phyloP scores from a whole-genome alignment of 164 flowering plant species.

The Protea cynaroides region DNA sequence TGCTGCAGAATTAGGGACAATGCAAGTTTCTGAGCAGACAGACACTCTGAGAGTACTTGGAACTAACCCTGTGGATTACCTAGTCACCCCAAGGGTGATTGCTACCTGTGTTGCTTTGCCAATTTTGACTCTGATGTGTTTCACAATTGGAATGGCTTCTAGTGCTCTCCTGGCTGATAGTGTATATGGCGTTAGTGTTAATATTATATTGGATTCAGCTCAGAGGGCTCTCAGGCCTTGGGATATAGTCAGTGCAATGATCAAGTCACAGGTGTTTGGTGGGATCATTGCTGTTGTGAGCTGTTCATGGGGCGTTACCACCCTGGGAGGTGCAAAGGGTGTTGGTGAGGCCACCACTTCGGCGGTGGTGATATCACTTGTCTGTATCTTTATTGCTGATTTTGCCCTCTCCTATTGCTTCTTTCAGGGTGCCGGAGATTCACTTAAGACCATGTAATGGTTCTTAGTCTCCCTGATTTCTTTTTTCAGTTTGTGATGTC shows the following conservation, averaged over 20 bases:
- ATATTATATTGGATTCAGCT: conserved; percentile 83
- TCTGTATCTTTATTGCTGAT: conserved; percentile 87
- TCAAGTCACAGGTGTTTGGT: conserved; percentile 84
- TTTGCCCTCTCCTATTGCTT: conserved; percentile 73
- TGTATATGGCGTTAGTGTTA: conserved; percentile 78
- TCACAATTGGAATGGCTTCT: conserved; percentile 77
- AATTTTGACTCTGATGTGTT: conserved; percentile 70
- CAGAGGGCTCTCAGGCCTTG: conserved; percentile 71
- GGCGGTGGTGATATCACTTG: conserved; percentile 87
- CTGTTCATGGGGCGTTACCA: conserved; percentile 92
- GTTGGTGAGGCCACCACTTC: conserved; percentile 95
- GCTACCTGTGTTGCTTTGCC: conserved; percentile 81
- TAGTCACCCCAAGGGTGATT: conserved; percentile 81
- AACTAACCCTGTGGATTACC: conserved; percentile 79
- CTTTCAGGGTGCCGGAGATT: conserved; percentile 91
- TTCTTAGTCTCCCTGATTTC: not conserved
- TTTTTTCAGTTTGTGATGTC: conserved; percentile 6
- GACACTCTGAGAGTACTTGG: conserved; percentile 87
- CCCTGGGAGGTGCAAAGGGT: conserved; percentile 91
- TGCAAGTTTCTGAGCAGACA: conserved; percentile 98
- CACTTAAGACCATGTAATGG: conserved; percentile 46
- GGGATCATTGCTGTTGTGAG: conserved; percentile 77
- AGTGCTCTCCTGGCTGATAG: conserved; percentile 79
- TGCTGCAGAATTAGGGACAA: conserved; percentile 92
- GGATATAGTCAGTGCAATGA: conserved; percentile 89